phyloP scores from a whole-genome alignment of 495 filamentous ascomycete species.

The Aspergillus nidulans region DNA sequence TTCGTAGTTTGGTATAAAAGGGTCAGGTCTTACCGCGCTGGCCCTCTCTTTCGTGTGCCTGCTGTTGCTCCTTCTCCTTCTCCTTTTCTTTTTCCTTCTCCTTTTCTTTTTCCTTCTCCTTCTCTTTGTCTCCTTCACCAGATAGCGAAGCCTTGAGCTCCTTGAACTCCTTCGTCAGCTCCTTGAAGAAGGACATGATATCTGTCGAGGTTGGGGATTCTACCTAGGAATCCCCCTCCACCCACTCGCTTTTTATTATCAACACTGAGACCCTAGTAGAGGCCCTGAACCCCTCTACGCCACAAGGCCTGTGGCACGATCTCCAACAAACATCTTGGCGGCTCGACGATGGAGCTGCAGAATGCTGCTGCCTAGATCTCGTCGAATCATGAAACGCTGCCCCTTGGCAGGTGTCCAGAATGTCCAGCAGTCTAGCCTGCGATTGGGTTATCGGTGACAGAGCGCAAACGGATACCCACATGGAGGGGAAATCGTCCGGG shows the following conservation, averaged over 20 bases:
- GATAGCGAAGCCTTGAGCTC: slow-evolving; percentile 1
- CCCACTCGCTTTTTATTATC: not conserved
- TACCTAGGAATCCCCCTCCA: not conserved
- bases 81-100: not conserved
- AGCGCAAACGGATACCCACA: too few species aligned
- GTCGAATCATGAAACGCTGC: not conserved
- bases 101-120: not conserved
- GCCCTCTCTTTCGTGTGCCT: not conserved
- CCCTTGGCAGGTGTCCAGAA: not conserved
- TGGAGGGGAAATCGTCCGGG: too few species aligned
- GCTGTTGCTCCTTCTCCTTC: not conserved
- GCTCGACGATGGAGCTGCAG: not conserved
- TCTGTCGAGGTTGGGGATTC: not conserved
- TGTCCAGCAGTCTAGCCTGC: too few species aligned
- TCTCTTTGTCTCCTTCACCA: not conserved
- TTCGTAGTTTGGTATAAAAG: not conserved
- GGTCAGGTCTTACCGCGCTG: not conserved
- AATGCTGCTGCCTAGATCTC: not conserved
- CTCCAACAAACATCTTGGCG: not conserved
- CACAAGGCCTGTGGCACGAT: slow-evolving; percentile 1
- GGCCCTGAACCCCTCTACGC: not conserved
- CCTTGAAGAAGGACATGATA: not conserved
- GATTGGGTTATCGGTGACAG: too few species aligned
- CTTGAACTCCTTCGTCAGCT: slow-evolving; percentile 2
- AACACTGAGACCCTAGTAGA: not conserved